Evolutionary conservation across 2,329 filamentous ascomycete genomes (phyloP).

Genomic region (Ophiostoma triangulosporum): DNA sequence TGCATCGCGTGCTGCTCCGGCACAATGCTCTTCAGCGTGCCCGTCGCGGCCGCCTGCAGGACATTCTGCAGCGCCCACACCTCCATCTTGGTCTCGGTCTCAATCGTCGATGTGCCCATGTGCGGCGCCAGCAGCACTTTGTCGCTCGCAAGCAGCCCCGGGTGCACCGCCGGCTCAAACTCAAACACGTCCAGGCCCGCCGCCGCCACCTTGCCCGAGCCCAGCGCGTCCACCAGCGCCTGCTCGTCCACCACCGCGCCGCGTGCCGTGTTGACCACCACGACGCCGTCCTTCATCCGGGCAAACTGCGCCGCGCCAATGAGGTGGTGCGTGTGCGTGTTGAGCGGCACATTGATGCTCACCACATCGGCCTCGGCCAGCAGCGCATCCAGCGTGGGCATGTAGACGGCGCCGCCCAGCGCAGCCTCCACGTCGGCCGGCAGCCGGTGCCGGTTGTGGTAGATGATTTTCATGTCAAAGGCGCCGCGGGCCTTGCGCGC

Average conservation of each 20-base stretch:
- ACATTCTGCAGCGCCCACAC: conserved; percentile 13
- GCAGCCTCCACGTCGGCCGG: conserved; percentile 33
- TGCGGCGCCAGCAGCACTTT: conserved; percentile 67
- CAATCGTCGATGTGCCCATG: conserved; percentile 72
- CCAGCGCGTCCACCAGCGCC: conserved; percentile 32
- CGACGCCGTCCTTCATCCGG: conserved; percentile 35
- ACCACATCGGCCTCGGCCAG: conserved; percentile 34
- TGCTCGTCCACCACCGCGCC: conserved; percentile 38
- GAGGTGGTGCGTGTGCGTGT: conserved; percentile 25
- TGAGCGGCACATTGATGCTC: conserved; percentile 33
- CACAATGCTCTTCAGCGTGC: conserved; percentile 11
- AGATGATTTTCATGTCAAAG: conserved; percentile 44
- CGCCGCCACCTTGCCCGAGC: conserved; percentile 28
- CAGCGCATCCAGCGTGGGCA: conserved; percentile 26
- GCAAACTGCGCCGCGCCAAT: conserved; percentile 29
- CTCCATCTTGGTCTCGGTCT: conserved; percentile 27
- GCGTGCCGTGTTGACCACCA: conserved; percentile 43
- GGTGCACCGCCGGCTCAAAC: conserved; percentile 50
- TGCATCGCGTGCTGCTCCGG: conserved; percentile 10
- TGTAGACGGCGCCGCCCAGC: conserved; percentile 35
- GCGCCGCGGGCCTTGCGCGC: conserved; percentile 48
- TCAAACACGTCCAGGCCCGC: conserved; percentile 40
- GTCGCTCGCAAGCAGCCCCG: conserved; percentile 55
- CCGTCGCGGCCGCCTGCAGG: conserved; percentile 15
- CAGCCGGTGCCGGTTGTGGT: conserved; percentile 33